Evolutionary conservation across 441 rosid species (phyloP), one percentile per base, ranked within the genome.

Genomic region (Metrosideros polymorpha): DNA sequence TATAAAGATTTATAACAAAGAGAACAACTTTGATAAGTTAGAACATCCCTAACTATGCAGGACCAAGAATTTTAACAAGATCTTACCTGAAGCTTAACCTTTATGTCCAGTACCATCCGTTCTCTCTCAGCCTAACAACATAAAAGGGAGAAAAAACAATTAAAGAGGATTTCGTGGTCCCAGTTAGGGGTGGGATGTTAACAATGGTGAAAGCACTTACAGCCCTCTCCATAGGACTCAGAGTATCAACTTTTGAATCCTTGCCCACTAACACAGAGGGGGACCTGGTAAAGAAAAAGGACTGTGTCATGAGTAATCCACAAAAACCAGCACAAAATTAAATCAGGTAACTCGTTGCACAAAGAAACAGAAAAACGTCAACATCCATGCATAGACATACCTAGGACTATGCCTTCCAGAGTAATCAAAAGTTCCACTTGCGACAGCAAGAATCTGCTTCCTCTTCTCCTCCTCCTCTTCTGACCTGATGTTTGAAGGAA

Each of bases 381-480:
- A 49, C 49, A 35, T 42, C 29, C 82, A 75, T 75, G 82, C 7
- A 9, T 24, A 42, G 49, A 42, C 32, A 85, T 94, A 98, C 99
- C 99, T 93, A 87, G 97, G 93, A 88, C 93, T 88, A 89, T 91
- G 95, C 92, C 91, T 96, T 89, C 94, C 95, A 45, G 93, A 92
- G 91, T 93, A 94, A 88, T 96, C 99, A 90, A 92, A 93, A 89
- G 97, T 95, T 84, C 99, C 98, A 86, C 94, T 94, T 86, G 95
- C 99, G 83, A 96, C 94, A 84, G 97, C 97, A 89, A 98, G 99
- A 90, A 95, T 93, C 93, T 98, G 99, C 89, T 91, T 95, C 90
- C 98, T 94, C 94, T 96, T 98, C 91, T 95, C 99, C 90, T 95
- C 99, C 91, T 96, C 94, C 90, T 98, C 99, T 91, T 97, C 98